These are phyloP conservation scores for Mucuna pruriens DNA, from an alignment of 306 rosid genomes.

Conservation along the genomic window DNA sequence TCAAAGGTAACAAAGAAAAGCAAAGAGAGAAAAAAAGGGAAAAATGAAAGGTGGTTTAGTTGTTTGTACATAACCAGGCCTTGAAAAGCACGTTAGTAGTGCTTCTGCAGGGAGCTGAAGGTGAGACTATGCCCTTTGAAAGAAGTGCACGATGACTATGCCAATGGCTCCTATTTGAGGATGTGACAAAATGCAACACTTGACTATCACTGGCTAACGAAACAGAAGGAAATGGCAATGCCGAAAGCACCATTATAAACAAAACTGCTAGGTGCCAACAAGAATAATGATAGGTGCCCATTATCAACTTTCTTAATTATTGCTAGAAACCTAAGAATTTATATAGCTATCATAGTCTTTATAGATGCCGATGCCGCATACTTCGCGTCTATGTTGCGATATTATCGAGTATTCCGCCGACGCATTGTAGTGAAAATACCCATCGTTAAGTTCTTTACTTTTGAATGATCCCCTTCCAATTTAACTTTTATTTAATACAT, in stretches of 20 bases:
- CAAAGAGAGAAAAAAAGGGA: not conserved
- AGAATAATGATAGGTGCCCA: not conserved
- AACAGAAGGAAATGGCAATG: not conserved
- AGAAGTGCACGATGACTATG: not conserved
- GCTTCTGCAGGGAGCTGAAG: not conserved
- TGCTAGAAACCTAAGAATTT: not conserved
- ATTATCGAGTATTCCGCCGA: not conserved
- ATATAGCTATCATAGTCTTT: not conserved
- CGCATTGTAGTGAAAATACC: not conserved
- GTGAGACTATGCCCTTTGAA: not conserved
- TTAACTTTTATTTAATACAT: too few species aligned
- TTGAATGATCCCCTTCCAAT: constrained; percentile 24
- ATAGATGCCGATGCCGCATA: not conserved
- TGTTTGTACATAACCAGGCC: not conserved
- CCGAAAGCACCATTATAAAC: not conserved
- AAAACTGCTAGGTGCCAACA: not conserved
- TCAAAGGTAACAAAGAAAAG: not conserved
- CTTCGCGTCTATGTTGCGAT: not conserved
- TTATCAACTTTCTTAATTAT: not conserved
- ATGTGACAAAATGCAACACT: not conserved
- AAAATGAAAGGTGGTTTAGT: not conserved
- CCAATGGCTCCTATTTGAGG: not conserved
- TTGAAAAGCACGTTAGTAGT: not conserved
- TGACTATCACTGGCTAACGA: not conserved
- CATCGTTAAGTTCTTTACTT: not conserved